Evolutionary conservation across 163 green algal genomes (phyloP), one percentile per base, ranked within the genome.

Genomic region (Chlamydomonas reinhardtii): DNA sequence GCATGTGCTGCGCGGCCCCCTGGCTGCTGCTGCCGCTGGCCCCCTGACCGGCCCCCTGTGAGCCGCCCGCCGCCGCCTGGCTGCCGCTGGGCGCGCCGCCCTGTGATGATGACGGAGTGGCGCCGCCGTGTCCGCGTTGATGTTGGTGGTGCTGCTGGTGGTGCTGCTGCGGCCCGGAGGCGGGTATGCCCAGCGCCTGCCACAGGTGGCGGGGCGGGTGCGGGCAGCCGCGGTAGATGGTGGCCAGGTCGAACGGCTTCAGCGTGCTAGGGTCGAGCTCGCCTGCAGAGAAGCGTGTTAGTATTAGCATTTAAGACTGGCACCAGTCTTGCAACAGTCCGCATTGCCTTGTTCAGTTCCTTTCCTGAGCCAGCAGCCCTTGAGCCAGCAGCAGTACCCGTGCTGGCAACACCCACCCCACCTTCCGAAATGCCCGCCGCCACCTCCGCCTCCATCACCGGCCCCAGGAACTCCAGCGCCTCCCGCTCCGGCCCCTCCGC

Each of bases 381-480:
- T n/a, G n/a, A n/a, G n/a, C n/a, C n/a, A n/a, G n/a, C n/a, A n/a
- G n/a, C n/a, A n/a, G n/a, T n/a, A n/a, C n/a, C n/a, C n/a, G n/a
- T n/a, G n/a, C n/a, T n/a, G n/a, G n/a, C n/a, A n/a, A n/a, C n/a
- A n/a, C n/a, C n/a, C n/a, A n/a, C 48, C 48, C 14, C 48, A 94
- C 94, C 94, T 32, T 62, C 52, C 24, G 95, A 94, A 34, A 97
- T 94, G 37, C 85, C 88, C 16, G 85, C 70, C 6, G 94, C 94
- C 32, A 97, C n/a, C 0, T 90, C 73, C 11, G 81, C 39, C 1
- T 83, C 76, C 86, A 97, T 83, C 9, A 76, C 34, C 0, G 93
- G 92, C 6, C 95, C 95, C 83, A 98, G 85, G 82, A 98, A 98
- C 43, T 87, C 79, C 62, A 95, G 86, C 62, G 86, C 37, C 52